Evolutionary conservation across 768 basidiomycete species (phyloP), one percentile per base, ranked within the genome.

Genomic region (Agrocybe praecox): DNA sequence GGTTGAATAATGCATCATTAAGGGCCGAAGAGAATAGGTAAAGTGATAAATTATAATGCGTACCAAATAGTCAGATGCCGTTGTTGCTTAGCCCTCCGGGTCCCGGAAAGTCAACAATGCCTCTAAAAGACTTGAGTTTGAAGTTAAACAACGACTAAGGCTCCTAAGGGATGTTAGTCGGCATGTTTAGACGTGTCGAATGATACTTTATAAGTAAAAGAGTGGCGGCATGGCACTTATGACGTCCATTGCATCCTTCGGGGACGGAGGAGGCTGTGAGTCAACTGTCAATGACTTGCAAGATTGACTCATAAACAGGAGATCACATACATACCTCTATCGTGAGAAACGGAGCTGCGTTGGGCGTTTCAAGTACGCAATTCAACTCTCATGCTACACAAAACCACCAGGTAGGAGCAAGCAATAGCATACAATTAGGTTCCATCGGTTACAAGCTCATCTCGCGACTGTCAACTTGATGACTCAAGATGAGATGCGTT

Each of bases 241-340:
- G 43, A 46, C 52, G 22, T 32, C 21, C 21, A 53, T 19, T 53
- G 18, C 29, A 53, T 53, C 52, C 52, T 53, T 53, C 52, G 52
- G 52, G n/a, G 43, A 53, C 52, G 52, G 52, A 53, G 43, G 32
- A 29, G 52, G 36, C n/a, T 19, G 21, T 53, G 52, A 53, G 42
- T 26, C 52, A 40, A 14, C 36, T 40, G 36, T 40, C 36, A 40
- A 40, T 11, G 14, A 23, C n/a, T 17, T 29, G 47, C 24, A 24
- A 29, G 29, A 48, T 48, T 48, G n/a, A 29, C 26, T 48, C 47
- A 18, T n/a, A 48, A 26, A 29, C 29, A n/a, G 47, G 29, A 24
- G 47, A 14, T 48, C 9, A 29, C 9, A 29, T 29, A 29, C 26
- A 29, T 29, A 29, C 26, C 26, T 29, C 9, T n/a, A 34, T 14